Conservation (phyloP, 1,284 basidiomycete genomes). For the Rhodofomes roseus region DNA sequence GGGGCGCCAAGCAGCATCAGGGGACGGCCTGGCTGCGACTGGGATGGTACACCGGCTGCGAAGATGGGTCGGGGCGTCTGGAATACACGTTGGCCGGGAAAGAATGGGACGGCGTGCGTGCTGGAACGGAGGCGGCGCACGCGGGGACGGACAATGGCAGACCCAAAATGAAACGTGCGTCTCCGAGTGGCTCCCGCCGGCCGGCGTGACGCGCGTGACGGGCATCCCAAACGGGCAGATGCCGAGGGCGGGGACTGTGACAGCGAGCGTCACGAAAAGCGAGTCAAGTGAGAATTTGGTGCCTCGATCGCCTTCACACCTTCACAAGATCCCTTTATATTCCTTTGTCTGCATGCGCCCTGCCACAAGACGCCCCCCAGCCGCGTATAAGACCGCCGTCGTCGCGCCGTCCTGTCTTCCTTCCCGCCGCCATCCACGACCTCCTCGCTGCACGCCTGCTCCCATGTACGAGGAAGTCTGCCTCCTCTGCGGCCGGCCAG, state of each 20-base stretch:
- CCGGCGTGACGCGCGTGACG: slow-evolving; percentile 4
- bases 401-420: slow-evolving; percentile 4
- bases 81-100: slow-evolving; percentile 18
- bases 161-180: slow-evolving; percentile 17
- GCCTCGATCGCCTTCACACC: slow-evolving; percentile 9
- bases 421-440: not conserved
- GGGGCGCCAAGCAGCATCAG: not conserved
- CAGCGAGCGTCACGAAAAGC: not conserved
- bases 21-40: not conserved
- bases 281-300: slow-evolving; percentile 8
- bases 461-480: slow-evolving; percentile 77
- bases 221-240: slow-evolving; percentile 3
- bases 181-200: not conserved
- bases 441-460: not conserved
- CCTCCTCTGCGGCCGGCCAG: slow-evolving; percentile 61
- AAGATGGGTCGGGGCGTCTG: not conserved
- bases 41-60: not conserved
- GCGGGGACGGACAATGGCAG: slow-evolving; percentile 4
- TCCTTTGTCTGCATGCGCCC: slow-evolving; percentile 6
- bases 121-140: not conserved
- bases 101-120: not conserved
- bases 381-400: slow-evolving; percentile 15
- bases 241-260: slow-evolving; percentile 5
- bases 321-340: slow-evolving; percentile 11
- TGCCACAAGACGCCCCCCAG: slow-evolving; percentile 8